These are phyloP conservation scores for Hypericum perforatum DNA, from an alignment of 345 rosid genomes.

Conservation along the genomic window DNA sequence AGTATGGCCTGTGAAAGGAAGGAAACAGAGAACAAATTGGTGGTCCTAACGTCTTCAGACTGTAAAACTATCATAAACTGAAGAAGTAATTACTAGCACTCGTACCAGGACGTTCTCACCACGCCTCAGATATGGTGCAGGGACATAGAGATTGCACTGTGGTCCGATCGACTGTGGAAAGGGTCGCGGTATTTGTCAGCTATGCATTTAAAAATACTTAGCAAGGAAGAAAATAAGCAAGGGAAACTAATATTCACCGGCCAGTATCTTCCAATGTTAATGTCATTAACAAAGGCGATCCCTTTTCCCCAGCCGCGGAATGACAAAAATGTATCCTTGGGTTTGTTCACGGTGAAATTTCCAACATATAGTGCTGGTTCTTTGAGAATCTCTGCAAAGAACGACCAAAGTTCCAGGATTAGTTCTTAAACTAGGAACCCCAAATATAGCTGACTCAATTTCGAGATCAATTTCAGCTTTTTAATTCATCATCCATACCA, in stretches of 20 bases:
- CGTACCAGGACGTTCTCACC: conserved; percentile 63
- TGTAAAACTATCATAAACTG: no score
- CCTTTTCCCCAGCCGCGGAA: conserved; percentile 84
- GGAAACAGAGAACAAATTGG: background rate
- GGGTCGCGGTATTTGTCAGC: background rate
- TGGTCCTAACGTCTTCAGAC: no score
- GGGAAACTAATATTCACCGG: conserved; percentile 37
- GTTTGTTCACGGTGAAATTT: conserved; percentile 31
- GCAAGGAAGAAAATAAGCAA: background rate
- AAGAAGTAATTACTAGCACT: no score
- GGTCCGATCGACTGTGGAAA: conserved; percentile 70
- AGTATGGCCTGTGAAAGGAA: conserved; percentile 43
- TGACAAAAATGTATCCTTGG: conserved; percentile 70
- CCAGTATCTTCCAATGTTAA: conserved; percentile 93
- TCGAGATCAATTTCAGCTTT: background rate
- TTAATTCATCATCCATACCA: conserved; percentile 22
- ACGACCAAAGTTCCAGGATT: background rate
- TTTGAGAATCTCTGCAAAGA: conserved; percentile 35
- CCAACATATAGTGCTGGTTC: conserved; percentile 69
- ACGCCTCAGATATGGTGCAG: conserved; percentile 57
- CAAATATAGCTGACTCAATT: no score
- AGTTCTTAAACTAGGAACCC: background rate
- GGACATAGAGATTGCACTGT: conserved; percentile 74
- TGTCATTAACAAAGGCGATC: conserved; percentile 59
- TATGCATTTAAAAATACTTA: no score